Evolutionary conservation across 1,284 basidiomycete genomes (phyloP).

Genomic region (Cystobasidium pallidum): DNA sequence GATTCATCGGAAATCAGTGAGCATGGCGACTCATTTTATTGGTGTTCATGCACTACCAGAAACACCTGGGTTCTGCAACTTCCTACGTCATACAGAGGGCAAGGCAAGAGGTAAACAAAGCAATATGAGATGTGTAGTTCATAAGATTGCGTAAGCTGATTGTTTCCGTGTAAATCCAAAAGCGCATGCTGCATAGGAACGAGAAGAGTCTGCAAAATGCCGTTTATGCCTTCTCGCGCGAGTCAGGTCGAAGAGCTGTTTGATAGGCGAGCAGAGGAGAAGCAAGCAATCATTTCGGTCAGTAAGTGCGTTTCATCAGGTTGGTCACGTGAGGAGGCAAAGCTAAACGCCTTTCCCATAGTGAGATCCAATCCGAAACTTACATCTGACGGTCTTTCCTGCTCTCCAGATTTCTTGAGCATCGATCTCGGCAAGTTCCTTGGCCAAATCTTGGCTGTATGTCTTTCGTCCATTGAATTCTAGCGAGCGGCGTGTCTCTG

Average conservation of each 20-base stretch:
- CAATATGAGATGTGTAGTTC: not conserved
- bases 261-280: not conserved
- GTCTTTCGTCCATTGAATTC: conserved; percentile 89
- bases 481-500: conserved; percentile 94
- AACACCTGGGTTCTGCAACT: not conserved
- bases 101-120: not conserved
- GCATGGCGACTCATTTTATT: not conserved
- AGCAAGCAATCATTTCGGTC: not conserved
- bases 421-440: conserved; percentile 93
- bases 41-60: not conserved
- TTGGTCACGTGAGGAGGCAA: too few relatives aligned
- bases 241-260: conserved; percentile 24
- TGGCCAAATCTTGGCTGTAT: conserved; percentile 90
- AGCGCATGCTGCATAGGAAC: not conserved
- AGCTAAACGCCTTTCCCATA: too few relatives aligned
- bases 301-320: too few relatives aligned
- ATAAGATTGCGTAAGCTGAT: conserved; percentile 4
- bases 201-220: not conserved
- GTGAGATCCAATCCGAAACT: not conserved
- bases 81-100: not conserved
- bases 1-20: not conserved
- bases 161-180: not conserved
- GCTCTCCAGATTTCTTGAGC: conserved; percentile 98
- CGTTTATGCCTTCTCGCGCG: conserved; percentile 22
- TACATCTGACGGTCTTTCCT: conserved; percentile 63